Base-by-base conservation (phyloP, 768 basidiomycete species). In the Chalciporus piperatus region DNA sequence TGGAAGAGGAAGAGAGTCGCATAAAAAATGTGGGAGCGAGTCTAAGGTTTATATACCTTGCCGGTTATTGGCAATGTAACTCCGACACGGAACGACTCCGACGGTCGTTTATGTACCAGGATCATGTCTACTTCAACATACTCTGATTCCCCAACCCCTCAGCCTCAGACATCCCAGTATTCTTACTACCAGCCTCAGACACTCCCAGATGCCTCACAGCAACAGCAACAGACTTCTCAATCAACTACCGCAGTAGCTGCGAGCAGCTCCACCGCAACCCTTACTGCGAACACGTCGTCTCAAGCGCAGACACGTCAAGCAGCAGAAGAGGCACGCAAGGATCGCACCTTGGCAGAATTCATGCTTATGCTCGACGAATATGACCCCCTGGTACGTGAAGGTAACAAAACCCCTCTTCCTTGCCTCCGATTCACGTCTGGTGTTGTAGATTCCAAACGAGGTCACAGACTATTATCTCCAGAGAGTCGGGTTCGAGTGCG, bases 391-490 rank as follows among this genome's bases (percentile, higher is more conserved):
- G 96, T 96, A 62, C 51, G 82, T 72, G 20, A 1, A 25, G 6
- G n/a, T 40, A 39, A 6, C 27, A 41, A 32, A 13, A 7, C 28
- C 38, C 19, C 45, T 11, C 22, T 45, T 6, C 17, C 27, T 27
- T 23, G 13, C 35, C 33, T 19, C 1, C 40, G 33, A 27, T 30
- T 47, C 20, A n/a, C 23, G 40, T 45, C 51, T 32, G 12, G 10
- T 22, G 6, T 42, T 39, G 11, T 65, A 98, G 95, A 92, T 98
- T 55, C 96, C 96, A 0, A 96, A 93, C 66, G 95, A 98, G 69
- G 92, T 99, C 20, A 97, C 95, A 4, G 92, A 97, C 63, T 97
- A 95, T 69, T 98, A 97, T 72, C 82, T 99, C 11, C 94, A 98
- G 68, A 81, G 87, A 49, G 90, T 95, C 17, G 97, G 96, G 1